Percentiles rank a stretch among this genome's conserved stretches.
Evolutionary conservation across 2,329 filamentous ascomycete species (phyloP).

Genomic region (Plectosphaerella plurivora): DNA sequence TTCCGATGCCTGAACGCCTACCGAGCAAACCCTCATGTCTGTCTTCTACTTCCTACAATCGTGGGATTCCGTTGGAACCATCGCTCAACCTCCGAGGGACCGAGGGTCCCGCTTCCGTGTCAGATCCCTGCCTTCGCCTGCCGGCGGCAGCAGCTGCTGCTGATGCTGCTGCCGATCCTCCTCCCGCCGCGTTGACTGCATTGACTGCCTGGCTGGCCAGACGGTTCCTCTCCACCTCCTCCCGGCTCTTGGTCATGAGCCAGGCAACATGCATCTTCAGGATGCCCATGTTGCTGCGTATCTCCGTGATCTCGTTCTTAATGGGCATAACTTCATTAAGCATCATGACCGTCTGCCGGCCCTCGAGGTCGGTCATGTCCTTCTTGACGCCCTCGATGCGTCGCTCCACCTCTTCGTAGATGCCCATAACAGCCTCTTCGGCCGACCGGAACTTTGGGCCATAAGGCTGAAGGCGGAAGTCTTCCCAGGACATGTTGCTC

Average conservation of each 20-base stretch:
- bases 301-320: conserved; percentile 58
- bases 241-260: conserved; percentile 49
- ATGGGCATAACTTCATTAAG: conserved; percentile 59
- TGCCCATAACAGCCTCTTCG: conserved; percentile 14
- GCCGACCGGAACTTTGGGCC: conserved; percentile 9
- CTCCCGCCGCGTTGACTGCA: no score
- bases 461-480: conserved; percentile 7
- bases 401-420: conserved; percentile 15
- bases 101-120: conserved; percentile 13
- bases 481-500: conserved; percentile 9
- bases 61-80: conserved; percentile 25
- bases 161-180: not conserved
- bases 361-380: conserved; percentile 53
- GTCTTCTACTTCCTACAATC: conserved; percentile 19
- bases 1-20: no score
- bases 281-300: conserved; percentile 52
- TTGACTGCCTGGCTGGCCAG: conserved; percentile 15
- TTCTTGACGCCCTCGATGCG: conserved; percentile 52
- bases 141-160: conserved; percentile 17
- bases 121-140: conserved; percentile 17
- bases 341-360: conserved; percentile 55
- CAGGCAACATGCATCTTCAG: conserved; percentile 56
- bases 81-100: conserved; percentile 22
- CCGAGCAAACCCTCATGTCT: not conserved
- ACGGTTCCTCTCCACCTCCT: conserved; percentile 32